A percentile compares a stretch with the other conserved stretches of the same genome.
Conservation (phyloP, 352 stramenopile species). For the Globisporangium heterothallicum region DNA sequence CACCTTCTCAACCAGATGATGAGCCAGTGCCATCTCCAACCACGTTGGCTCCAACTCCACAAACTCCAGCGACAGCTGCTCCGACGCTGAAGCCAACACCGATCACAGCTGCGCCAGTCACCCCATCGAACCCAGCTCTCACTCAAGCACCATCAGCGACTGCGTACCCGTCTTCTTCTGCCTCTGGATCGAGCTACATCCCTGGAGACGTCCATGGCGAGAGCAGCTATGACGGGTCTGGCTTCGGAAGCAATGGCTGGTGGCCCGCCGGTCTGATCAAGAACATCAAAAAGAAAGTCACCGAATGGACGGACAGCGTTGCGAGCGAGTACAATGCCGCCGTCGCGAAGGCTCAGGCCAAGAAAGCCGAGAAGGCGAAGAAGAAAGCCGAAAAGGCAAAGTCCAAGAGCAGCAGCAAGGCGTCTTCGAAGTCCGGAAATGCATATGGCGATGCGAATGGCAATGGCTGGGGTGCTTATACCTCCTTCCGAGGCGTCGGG, state of each 20-base stretch:
- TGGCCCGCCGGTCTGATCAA: conserved; percentile 14
- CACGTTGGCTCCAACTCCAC: not conserved
- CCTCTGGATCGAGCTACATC: conserved; percentile 13
- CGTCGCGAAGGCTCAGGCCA: conserved; percentile 1
- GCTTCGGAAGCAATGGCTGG: conserved; percentile 15
- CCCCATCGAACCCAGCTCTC: not conserved
- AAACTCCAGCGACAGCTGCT: not conserved
- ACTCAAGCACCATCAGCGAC: not conserved
- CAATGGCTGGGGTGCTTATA: conserved; percentile 7
- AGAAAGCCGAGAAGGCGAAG: conserved; percentile 1
- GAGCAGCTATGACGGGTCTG: conserved; percentile 9
- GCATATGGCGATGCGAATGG: no score
- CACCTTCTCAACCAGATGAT: not conserved
- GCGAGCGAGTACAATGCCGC: conserved; percentile 1
- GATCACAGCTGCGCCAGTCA: not conserved
- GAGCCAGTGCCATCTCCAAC: not conserved
- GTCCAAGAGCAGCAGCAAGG: not conserved
- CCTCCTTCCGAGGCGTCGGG: conserved; percentile 7
- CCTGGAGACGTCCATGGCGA: conserved; percentile 27
- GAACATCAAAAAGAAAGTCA: not conserved
- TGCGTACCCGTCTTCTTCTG: not conserved
- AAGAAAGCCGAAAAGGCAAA: conserved; percentile 1
- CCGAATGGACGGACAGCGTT: conserved; percentile 6
- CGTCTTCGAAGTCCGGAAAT: not conserved
- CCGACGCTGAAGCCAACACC: not conserved